phyloP scores from a whole-genome alignment of 345 rosid genomes.

The Theobroma cacao region DNA sequence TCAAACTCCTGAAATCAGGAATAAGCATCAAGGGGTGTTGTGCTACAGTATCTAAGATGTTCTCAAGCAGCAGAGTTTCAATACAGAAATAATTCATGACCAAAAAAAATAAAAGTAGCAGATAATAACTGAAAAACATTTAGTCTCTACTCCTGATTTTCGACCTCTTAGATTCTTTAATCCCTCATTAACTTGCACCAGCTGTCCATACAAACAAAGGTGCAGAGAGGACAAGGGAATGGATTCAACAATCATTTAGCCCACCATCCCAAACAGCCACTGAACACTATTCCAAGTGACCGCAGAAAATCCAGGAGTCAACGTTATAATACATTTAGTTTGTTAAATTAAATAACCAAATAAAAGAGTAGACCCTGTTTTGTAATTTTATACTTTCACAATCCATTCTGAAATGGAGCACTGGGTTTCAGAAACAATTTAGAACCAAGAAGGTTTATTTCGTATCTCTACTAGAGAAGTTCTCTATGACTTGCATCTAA shows the following conservation, averaged over 20 bases:
- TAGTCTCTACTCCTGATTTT: too few relatives aligned
- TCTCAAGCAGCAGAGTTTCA: background rate
- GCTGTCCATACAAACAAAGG: background rate
- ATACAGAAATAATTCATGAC: background rate
- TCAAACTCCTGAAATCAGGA: constrained; percentile 66
- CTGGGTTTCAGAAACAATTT: background rate
- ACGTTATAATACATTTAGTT: too few relatives aligned
- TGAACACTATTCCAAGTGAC: background rate
- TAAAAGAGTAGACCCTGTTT: too few relatives aligned
- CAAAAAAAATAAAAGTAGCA: background rate
- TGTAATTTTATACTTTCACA: background rate
- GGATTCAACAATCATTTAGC: constrained; percentile 2
- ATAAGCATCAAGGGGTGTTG: background rate
- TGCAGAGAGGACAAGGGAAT: background rate
- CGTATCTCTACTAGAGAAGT: background rate
- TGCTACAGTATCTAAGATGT: background rate
- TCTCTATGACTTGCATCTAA: background rate
- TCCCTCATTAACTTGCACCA: background rate
- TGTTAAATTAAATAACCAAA: too few relatives aligned
- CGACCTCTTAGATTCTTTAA: background rate
- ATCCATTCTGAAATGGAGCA: background rate
- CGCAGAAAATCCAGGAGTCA: background rate
- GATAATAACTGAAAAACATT: background rate
- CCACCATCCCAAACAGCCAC: background rate
- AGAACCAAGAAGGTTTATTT: constrained; percentile 1